phyloP scores from a whole-genome alignment of 2,329 filamentous ascomycete species.

The Ceratocystis ficicola region DNA sequence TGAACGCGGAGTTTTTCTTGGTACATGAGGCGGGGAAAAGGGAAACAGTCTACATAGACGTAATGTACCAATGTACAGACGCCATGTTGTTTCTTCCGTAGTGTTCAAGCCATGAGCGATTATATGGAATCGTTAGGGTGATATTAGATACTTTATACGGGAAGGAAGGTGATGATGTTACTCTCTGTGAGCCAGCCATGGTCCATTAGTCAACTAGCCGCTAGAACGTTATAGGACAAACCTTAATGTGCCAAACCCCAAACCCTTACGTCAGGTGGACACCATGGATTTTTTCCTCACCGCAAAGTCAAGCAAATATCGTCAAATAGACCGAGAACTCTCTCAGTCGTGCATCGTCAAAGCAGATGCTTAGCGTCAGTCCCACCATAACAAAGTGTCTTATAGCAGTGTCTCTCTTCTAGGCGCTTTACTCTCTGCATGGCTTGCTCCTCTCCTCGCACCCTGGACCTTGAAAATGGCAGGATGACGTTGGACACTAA shows the following conservation, averaged over 20 bases:
- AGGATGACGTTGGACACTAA: too few relatives aligned
- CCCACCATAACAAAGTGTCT: neutral
- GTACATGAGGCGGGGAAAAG: neutral
- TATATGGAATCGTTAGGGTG: neutral
- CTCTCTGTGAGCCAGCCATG: neutral
- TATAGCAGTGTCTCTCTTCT: neutral
- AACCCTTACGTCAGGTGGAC: neutral
- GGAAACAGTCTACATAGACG: neutral
- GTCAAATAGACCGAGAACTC: neutral
- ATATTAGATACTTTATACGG: neutral
- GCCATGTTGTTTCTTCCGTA: neutral
- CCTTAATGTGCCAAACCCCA: neutral
- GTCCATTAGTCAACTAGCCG: too few relatives aligned
- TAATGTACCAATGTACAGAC: neutral
- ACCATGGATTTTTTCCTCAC: neutral
- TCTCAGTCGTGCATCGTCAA: neutral
- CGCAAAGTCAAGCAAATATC: neutral
- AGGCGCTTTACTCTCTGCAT: too few relatives aligned
- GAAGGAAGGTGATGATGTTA: neutral
- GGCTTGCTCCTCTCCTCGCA: too few relatives aligned
- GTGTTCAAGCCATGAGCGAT: slow-evolving; percentile 3
- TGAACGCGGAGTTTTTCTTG: neutral
- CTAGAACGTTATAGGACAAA: neutral
- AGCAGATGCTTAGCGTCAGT: neutral
- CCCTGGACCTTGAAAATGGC: too few relatives aligned